Conservation (phyloP, 768 basidiomycete species). For the Calvatia gigantea region DNA sequence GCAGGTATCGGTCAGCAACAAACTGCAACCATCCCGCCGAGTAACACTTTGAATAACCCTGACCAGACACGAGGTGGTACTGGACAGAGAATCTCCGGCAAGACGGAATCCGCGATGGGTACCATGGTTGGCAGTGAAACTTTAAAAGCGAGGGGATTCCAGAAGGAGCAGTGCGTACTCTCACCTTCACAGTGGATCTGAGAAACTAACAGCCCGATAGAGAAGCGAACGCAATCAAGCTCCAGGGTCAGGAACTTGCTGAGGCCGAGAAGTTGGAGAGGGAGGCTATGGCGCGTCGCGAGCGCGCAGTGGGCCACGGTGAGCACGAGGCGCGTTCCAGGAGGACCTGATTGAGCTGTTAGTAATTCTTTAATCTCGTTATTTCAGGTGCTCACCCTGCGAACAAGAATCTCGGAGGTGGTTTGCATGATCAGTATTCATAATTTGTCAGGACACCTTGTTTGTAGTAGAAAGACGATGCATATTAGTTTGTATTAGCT, state of each 20-base stretch:
- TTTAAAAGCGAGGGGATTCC: constrained; percentile 44
- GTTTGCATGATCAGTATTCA: background rate
- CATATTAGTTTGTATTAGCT: too few species aligned
- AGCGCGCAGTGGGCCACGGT: constrained; percentile 53
- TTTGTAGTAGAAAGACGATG: too few species aligned
- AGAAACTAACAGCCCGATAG: constrained; percentile 18
- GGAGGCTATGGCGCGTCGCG: constrained; percentile 44
- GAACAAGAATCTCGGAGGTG: constrained; percentile 24
- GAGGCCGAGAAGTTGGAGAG: constrained; percentile 53
- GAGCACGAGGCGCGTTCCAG: constrained; percentile 7
- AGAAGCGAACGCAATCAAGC: constrained; percentile 41
- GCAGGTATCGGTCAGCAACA: background rate
- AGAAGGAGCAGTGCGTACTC: constrained; percentile 43
- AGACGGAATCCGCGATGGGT: constrained; percentile 46
- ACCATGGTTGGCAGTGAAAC: constrained; percentile 40
- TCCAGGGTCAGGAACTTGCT: constrained; percentile 44
- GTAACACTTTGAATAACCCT: constrained; percentile 18
- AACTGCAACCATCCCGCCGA: constrained; percentile 16
- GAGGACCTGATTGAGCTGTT: background rate
- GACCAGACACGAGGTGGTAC: constrained; percentile 20
- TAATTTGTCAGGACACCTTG: too few species aligned
- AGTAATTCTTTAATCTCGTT: background rate
- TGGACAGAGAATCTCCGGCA: constrained; percentile 39
- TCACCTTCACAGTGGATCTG: background rate
- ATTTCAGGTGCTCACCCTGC: constrained; percentile 25